These are phyloP conservation scores for Solanum megistacrolobum DNA, from an alignment of 257 asterid species.

Conservation along the genomic window DNA sequence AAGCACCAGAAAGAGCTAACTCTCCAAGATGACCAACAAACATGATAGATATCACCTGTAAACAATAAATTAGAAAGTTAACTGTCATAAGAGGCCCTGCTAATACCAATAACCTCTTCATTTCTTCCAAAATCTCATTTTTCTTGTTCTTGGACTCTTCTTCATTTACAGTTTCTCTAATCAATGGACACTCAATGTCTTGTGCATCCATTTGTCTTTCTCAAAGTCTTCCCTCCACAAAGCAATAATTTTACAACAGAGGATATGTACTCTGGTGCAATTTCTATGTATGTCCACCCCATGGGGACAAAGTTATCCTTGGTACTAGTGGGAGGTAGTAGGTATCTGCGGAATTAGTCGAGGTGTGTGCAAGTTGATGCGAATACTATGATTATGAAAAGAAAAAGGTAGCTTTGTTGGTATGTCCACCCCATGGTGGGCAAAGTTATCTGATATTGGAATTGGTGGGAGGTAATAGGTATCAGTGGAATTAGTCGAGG, in stretches of 20 bases:
- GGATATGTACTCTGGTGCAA: not conserved
- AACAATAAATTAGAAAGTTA: not conserved
- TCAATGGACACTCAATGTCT: not conserved
- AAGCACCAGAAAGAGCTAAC: constrained; percentile 9
- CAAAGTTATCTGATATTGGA: too few species aligned
- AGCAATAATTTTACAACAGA: not conserved
- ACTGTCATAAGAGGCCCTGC: constrained; percentile 2
- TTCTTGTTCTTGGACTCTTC: not conserved
- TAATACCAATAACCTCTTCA: constrained; percentile 3
- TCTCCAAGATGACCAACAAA: constrained; percentile 14
- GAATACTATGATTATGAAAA: not conserved
- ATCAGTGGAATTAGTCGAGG: not conserved
- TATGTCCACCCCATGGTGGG: too few species aligned
- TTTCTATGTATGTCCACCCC: not conserved
- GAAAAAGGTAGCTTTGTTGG: not conserved
- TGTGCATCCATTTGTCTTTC: not conserved
- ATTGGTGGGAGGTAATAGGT: too few species aligned
- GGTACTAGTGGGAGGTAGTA: not conserved
- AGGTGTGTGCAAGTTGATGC: too few species aligned
- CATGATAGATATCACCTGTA: constrained; percentile 10
- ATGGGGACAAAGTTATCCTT: not conserved
- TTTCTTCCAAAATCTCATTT: not conserved
- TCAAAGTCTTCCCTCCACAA: not conserved
- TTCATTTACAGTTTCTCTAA: not conserved
- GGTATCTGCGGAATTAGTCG: not conserved